These are phyloP conservation scores for Ceratopteris richardii DNA, from an alignment of 75 land plant species.

Conservation along the genomic window DNA sequence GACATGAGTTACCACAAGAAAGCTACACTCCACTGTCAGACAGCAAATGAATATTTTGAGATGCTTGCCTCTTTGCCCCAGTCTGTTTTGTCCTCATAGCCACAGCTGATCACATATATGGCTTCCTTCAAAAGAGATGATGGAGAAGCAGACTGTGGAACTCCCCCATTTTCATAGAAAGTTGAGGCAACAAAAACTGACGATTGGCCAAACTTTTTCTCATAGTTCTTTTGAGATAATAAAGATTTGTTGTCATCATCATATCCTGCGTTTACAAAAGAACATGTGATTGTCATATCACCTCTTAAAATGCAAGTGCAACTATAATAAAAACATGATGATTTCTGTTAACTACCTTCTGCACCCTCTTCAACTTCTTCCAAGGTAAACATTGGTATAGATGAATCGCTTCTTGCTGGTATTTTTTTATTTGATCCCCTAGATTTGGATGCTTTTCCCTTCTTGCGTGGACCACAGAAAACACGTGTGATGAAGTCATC, in stretches of 20 bases:
- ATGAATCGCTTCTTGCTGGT: constrained; percentile 46
- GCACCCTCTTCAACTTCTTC: constrained; percentile 81
- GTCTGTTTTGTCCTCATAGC: constrained; percentile 93
- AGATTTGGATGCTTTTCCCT: constrained; percentile 46
- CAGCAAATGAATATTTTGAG: too few relatives aligned
- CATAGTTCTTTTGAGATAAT: constrained; percentile 84
- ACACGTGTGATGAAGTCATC: constrained; percentile 31
- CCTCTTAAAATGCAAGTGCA: background rate
- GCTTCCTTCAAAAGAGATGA: constrained; percentile 86
- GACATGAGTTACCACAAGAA: too few relatives aligned
- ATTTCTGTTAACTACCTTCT: constrained; percentile 58
- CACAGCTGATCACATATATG: constrained; percentile 97
- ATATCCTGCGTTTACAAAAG: constrained; percentile 35
- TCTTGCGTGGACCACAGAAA: constrained; percentile 63
- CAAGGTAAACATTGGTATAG: constrained; percentile 67
- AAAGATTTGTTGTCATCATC: constrained; percentile 79
- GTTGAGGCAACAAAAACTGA: constrained; percentile 90
- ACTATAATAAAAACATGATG: background rate
- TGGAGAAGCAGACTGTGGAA: constrained; percentile 72
- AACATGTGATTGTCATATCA: too few relatives aligned
- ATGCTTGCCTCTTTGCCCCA: constrained; percentile 93
- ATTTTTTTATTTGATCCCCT: constrained; percentile 51
- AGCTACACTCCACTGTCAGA: too few relatives aligned
- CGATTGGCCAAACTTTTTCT: constrained; percentile 95
- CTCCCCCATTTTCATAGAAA: constrained; percentile 77